phyloP scores from a whole-genome alignment of 176 grass and related monocot species.

The Carex pumila region DNA sequence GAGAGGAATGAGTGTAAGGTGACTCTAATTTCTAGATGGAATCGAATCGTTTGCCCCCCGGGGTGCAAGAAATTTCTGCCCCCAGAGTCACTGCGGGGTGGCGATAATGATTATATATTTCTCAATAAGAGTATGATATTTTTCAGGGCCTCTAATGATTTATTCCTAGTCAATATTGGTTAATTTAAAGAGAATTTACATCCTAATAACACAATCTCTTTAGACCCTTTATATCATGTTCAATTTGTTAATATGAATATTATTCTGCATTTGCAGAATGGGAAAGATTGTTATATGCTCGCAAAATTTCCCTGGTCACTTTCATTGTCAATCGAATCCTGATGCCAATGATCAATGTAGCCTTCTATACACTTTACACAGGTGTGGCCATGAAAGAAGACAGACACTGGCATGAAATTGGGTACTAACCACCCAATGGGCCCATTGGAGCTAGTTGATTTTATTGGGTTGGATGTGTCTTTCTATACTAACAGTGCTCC shows the following conservation, averaged over 20 bases:
- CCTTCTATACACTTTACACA: slow-evolving; percentile 70
- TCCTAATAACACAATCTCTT: neutral
- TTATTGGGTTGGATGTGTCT: no score
- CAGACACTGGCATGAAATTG: slow-evolving; percentile 91
- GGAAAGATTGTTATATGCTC: slow-evolving; percentile 88
- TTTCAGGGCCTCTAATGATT: neutral
- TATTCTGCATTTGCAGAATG: slow-evolving; percentile 32
- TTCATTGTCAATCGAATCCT: slow-evolving; percentile 96
- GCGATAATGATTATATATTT: neutral
- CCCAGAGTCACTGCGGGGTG: no score
- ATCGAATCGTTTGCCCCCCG: no score
- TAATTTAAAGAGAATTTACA: neutral
- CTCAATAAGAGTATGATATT: neutral
- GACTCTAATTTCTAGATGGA: no score
- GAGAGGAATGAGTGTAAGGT: no score
- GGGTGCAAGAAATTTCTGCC: no score
- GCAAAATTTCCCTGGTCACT: slow-evolving; percentile 56
- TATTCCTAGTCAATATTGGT: neutral
- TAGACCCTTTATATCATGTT: neutral
- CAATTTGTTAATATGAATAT: neutral
- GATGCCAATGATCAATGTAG: slow-evolving; percentile 94
- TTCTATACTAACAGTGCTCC: no score
- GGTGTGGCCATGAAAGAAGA: slow-evolving; percentile 88
- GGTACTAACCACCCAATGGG: slow-evolving; percentile 95
- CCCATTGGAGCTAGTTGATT: slow-evolving; percentile 78